Base-by-base conservation (phyloP, 495 filamentous ascomycete genomes). In the Venustampulla echinocandica region DNA sequence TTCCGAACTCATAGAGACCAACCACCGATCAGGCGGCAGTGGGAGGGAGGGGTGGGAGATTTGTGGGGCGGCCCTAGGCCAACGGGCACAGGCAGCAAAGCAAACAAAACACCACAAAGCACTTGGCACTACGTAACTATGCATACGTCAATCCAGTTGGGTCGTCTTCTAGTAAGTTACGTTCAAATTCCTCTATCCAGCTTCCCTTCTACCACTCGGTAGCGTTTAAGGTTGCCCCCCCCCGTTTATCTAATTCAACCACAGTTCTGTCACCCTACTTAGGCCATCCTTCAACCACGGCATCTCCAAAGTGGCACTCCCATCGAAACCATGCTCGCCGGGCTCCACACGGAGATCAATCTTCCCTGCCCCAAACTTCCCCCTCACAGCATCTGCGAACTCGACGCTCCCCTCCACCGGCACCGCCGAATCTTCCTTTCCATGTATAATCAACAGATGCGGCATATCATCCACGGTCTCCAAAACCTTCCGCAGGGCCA, bases 261-360 rank as follows among this genome's bases (percentile, higher is more conserved):
- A 50, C 21, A 38, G 6, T n/a, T 24, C 32, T 4, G 47, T 36
- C 5, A 52, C 42, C 15, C 19, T 22, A 11, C 15, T 25, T n/a
- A 52, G 25, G 4, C 37, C 44, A 10, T 47, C 38, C 28, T 40
- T 47, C 30, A 53, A 36, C 44, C 50, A 53, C 4, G 37, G 28
- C 27, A 13, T 34, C 19, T 44, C 30, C 37, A 53, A 13, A 4
- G 37, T 34, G n/a, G 21, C 37, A 13, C 15, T 30, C 7, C 10
- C 14, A 24, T 47, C 44, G 43, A 47, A 53, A 4, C 37, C 44
- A 42, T 52, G 49, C n/a, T 52, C 49, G 13, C 50, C 50, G 11
- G 28, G 28, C 33, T 48, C 20, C 14, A 41, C 15, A 9, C 10
- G 10, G 34, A 47, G 19, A 2, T 20, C 23, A 4, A 44, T 22